Evolutionary conservation across 495 filamentous ascomycete species (phyloP).

Genomic region (Aspergillus diversus): DNA sequence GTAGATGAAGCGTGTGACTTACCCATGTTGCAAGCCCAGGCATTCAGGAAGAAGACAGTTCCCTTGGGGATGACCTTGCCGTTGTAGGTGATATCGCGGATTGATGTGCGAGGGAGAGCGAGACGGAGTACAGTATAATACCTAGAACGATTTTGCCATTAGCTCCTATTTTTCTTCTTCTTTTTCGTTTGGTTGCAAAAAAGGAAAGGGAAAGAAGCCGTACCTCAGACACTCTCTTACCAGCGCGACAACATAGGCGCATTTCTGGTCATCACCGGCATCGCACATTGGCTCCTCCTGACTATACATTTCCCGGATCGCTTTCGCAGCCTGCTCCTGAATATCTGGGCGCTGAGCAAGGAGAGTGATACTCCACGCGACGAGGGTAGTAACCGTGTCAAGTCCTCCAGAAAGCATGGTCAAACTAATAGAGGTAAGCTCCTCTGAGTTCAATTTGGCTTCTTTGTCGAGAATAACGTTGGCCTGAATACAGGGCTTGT

Average conservation of each 20-base stretch:
- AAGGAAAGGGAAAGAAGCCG: conserved; percentile 9
- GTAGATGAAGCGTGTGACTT: conserved; percentile 16
- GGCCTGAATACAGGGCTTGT: conserved; percentile 66
- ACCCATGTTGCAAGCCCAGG: conserved; percentile 69
- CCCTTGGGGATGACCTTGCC: conserved; percentile 59
- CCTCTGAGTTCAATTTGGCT: conserved; percentile 58
- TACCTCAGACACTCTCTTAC: conserved; percentile 62
- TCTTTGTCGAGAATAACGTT: conserved; percentile 67
- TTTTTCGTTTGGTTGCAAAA: background rate
- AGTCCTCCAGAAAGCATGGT: conserved; percentile 66
- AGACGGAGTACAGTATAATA: conserved; percentile 64
- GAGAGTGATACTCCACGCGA: conserved; percentile 65
- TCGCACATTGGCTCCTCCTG: conserved; percentile 59
- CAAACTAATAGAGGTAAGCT: conserved; percentile 64
- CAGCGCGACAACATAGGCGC: conserved; percentile 60
- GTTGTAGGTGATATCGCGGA: conserved; percentile 62
- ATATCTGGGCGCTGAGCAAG: conserved; percentile 62
- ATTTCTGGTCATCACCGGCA: conserved; percentile 63
- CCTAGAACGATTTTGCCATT: conserved; percentile 27
- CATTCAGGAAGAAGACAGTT: conserved; percentile 66
- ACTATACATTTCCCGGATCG: conserved; percentile 57
- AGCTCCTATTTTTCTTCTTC: too few relatives aligned
- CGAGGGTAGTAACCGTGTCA: conserved; percentile 64
- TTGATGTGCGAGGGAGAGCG: conserved; percentile 61
- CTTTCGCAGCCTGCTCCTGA: conserved; percentile 60